Evolutionary conservation across 2,329 filamentous ascomycete species (phyloP).

Genomic region (Exutisphaerella laricina): DNA sequence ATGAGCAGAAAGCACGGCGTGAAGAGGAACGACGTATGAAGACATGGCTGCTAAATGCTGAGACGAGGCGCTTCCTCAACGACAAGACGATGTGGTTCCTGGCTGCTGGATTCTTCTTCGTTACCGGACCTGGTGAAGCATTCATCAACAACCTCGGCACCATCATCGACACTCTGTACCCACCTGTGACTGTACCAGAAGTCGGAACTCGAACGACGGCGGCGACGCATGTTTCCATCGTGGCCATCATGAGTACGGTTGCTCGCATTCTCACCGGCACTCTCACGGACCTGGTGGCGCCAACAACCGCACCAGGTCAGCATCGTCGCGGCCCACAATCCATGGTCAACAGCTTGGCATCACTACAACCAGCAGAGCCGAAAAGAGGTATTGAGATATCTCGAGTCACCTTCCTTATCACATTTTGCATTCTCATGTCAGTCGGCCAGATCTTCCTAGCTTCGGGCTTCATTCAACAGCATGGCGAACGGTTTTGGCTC

Average conservation of each 20-base stretch:
- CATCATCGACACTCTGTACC: constrained; percentile 78
- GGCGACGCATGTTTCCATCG: constrained; percentile 86
- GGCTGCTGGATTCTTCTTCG: constrained; percentile 82
- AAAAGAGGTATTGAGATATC: constrained; percentile 55
- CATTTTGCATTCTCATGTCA: constrained; percentile 66
- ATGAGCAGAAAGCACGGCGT: constrained; percentile 42
- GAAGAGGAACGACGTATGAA: constrained; percentile 66
- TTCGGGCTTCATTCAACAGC: constrained; percentile 66
- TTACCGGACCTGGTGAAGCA: constrained; percentile 90
- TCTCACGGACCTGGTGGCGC: constrained; percentile 81
- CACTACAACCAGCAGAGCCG: constrained; percentile 23
- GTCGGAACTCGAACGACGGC: constrained; percentile 55
- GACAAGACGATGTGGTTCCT: constrained; percentile 97
- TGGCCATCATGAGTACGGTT: constrained; percentile 85
- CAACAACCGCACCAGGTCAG: constrained; percentile 47
- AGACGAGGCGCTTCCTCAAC: constrained; percentile 75
- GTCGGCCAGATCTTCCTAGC: constrained; percentile 73
- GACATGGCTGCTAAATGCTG: constrained; percentile 83
- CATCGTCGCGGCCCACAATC: constrained; percentile 46
- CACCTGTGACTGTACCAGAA: constrained; percentile 50
- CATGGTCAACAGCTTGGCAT: constrained; percentile 38
- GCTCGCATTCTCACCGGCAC: constrained; percentile 85
- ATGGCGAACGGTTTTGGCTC: constrained; percentile 75
- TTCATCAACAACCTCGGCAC: constrained; percentile 98
- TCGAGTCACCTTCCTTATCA: constrained; percentile 71